Conservation (phyloP, 176 grass and related monocot species). For the Elymus sibiricus region DNA sequence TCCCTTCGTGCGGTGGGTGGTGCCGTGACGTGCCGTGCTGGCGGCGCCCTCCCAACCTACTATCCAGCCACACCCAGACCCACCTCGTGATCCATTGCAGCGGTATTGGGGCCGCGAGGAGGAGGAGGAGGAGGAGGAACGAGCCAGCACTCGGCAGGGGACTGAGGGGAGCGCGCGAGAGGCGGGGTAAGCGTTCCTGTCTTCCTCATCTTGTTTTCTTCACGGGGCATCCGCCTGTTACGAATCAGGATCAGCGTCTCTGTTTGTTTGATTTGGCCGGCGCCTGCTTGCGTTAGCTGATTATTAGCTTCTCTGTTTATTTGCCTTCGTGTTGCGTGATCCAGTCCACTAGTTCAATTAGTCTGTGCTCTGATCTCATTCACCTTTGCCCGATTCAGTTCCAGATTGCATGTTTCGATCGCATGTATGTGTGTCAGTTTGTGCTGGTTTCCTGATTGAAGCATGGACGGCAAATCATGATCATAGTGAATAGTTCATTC, state of each 20-base stretch:
- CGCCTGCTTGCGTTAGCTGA: too few species aligned
- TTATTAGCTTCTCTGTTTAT: not conserved
- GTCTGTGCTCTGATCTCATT: not conserved
- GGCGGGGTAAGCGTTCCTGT: not conserved
- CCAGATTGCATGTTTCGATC: not conserved
- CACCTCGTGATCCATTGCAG: not conserved
- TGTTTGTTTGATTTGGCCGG: too few species aligned
- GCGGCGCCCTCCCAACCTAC: not conserved
- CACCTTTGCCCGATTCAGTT: not conserved
- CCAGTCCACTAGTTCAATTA: not conserved
- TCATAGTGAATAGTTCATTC: not conserved
- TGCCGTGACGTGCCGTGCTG: not conserved
- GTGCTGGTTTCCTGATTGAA: not conserved
- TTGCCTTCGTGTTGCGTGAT: not conserved
- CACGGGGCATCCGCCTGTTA: too few species aligned
- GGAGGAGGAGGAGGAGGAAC: not conserved
- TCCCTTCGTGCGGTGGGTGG: conserved; percentile 22
- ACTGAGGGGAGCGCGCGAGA: not conserved
- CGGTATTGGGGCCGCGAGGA: not conserved
- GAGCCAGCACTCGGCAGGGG: not conserved
- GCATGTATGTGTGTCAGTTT: not conserved
- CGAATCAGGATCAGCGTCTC: too few species aligned
- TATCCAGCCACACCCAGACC: not conserved
- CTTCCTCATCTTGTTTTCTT: too few species aligned
- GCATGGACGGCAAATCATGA: not conserved